Percentiles rank a stretch among this genome's conserved stretches.
Evolutionary conservation across 345 rosid genomes (phyloP).

Genomic region (Hibiscus mutabilis): DNA sequence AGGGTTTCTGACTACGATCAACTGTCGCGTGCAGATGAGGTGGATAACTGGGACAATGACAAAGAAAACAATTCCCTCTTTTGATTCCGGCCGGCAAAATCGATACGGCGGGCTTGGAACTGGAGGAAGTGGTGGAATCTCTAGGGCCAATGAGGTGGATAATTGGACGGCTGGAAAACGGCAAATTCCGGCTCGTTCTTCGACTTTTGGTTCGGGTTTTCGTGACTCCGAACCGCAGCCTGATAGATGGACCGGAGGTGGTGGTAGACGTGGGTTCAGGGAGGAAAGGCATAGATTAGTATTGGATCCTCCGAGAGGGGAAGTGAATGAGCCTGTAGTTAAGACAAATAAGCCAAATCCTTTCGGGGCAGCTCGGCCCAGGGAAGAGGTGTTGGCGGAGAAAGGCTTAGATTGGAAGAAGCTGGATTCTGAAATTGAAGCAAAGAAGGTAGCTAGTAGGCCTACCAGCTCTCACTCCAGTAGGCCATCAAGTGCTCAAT

Average conservation of each 20-base stretch:
- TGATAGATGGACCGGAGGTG: constrained; percentile 69
- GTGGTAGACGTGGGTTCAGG: constrained; percentile 31
- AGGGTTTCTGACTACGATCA: constrained; percentile 82
- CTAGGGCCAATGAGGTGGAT: constrained; percentile 81
- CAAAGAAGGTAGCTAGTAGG: constrained; percentile 65
- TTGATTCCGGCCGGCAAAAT: constrained; percentile 49
- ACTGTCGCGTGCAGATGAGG: constrained; percentile 86
- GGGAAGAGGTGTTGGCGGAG: constrained; percentile 88
- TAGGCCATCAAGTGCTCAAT: constrained; percentile 90
- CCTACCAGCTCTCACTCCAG: constrained; percentile 90
- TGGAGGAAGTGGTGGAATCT: constrained; percentile 36
- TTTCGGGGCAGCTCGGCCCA: constrained; percentile 88
- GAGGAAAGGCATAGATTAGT: constrained; percentile 65
- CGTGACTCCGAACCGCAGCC: constrained; percentile 49
- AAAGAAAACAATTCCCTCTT: constrained; percentile 50
- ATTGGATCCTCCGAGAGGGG: constrained; percentile 58
- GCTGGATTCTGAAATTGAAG: constrained; percentile 67
- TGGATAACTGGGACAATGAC: constrained; percentile 76
- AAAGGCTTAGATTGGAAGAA: constrained; percentile 94
- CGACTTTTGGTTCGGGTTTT: constrained; percentile 64
- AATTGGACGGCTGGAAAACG: constrained; percentile 68
- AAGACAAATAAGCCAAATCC: constrained; percentile 68
- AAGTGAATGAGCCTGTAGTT: constrained; percentile 35
- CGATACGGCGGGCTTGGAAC: constrained; percentile 56
- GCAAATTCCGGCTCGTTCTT: constrained; percentile 39